These are phyloP conservation scores for Geotrichum aggregatum DNA, from an alignment of 1,139 yeast genomes.

Conservation along the genomic window DNA sequence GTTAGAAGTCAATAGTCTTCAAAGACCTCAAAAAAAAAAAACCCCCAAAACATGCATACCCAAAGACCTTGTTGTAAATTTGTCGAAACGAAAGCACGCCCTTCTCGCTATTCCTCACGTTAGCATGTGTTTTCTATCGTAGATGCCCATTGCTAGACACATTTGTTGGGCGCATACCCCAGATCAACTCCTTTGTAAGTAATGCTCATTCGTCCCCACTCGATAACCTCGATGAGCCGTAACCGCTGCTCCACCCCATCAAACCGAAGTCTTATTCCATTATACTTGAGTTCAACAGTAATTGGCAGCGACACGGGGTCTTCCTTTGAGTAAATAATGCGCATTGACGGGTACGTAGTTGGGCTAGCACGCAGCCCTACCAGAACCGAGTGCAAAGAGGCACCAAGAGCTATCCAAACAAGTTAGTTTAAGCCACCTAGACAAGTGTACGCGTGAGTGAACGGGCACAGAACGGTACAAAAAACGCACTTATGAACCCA, in stretches of 20 bases:
- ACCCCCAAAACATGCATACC: conserved; percentile 21
- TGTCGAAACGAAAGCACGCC: conserved; percentile 25
- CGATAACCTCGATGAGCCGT: conserved; percentile 31
- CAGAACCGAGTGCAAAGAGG: conserved; percentile 28
- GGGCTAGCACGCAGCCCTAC: conserved; percentile 27
- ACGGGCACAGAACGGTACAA: neutral
- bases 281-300: conserved; percentile 27
- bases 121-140: neutral
- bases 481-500: conserved; percentile 16
- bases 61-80: conserved; percentile 34
- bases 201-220: conserved; percentile 29
- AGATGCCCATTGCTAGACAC: neutral
- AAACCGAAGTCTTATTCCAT: conserved; percentile 33
- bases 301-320: conserved; percentile 27
- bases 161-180: conserved; percentile 20
- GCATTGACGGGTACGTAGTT: conserved; percentile 29
- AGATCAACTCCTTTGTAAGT: conserved; percentile 32
- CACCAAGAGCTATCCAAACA: conserved; percentile 17
- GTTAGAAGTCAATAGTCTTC: neutral
- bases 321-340: conserved; percentile 27
- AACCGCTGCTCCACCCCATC: conserved; percentile 31
- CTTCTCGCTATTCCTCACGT: neutral
- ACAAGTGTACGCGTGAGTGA: no score
- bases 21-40: neutral
- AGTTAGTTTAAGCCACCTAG: neutral